Base-by-base conservation (phyloP, 2,329 filamentous ascomycete species). In the Aspergillus pseudonomiae region DNA sequence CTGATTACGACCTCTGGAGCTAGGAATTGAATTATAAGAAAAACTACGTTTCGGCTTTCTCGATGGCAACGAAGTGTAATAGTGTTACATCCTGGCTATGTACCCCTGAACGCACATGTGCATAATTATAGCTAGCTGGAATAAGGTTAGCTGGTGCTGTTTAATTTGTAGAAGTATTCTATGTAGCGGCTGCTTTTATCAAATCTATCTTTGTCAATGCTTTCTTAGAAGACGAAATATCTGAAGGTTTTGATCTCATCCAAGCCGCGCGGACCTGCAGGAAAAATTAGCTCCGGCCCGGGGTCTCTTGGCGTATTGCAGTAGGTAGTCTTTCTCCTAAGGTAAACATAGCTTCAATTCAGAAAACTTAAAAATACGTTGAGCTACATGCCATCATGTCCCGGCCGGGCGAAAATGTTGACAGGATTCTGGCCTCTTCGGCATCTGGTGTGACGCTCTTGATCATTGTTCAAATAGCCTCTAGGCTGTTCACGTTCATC, bases 401-500 rank as follows among this genome's bases (percentile, higher is more conserved):
- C 34, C 63, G 59, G 43, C 39, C 63, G 48, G 63, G 61, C 39
- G 64, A 69, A 62, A 66, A 66, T 59, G 63, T 66, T 56, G 69
- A 68, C 60, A 67, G 58, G 30, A 64, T 73, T 54, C 61, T 74
- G 58, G 67, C 68, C 30, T 74, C 74, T 14, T 73, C 77, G 52
- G 85, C 92, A 59, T 87, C 88, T 64, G 93, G 92, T 61, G 93
- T 93, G 59, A 91, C 91, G 16, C 89, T 95, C 73, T 87, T 99
- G 69, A 96, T 99, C 74, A 81, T 92, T 58, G 88, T 97, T 52
- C 95, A 98, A 79, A 84, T 99, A 67, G 85, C 85, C 52, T 97
- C 94, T n/a, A 90, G 94, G 64, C 89, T 90, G 60, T 82, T 96
- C 67, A 98, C 94, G 28, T 99, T 99, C 79, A 79, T 90, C 69